Evolutionary conservation across 352 stramenopile genomes (phyloP).

Genomic region (Phytopythium mirpurense): DNA sequence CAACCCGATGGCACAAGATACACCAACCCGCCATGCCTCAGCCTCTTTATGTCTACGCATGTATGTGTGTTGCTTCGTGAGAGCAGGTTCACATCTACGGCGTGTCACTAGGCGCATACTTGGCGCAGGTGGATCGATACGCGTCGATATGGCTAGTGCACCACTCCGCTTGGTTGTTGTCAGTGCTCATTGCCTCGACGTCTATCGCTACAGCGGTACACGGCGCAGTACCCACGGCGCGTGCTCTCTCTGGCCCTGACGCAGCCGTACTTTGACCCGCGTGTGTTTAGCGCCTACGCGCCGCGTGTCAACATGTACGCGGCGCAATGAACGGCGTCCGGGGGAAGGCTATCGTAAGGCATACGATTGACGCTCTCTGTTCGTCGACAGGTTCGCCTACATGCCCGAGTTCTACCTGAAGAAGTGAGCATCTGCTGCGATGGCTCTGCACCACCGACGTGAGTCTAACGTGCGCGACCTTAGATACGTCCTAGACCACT

Average conservation of each 20-base stretch:
- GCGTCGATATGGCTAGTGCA: too few relatives aligned
- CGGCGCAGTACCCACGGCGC: slow-evolving; percentile 48
- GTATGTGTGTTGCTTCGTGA: background rate
- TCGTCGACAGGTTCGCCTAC: slow-evolving; percentile 35
- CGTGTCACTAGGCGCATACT: slow-evolving; percentile 60
- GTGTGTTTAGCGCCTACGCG: slow-evolving; percentile 30
- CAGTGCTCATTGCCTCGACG: background rate
- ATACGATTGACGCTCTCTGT: too few relatives aligned
- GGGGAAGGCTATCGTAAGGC: too few relatives aligned
- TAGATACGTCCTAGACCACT: slow-evolving; percentile 51
- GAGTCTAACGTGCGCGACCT: background rate
- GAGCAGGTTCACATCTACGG: slow-evolving; percentile 60
- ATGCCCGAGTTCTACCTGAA: slow-evolving; percentile 75
- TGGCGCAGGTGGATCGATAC: slow-evolving; percentile 42
- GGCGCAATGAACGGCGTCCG: too few relatives aligned
- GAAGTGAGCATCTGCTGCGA: slow-evolving; percentile 31
- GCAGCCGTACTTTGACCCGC: slow-evolving; percentile 58
- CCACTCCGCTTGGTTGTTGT: background rate
- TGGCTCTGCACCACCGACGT: too few relatives aligned
- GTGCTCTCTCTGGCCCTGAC: slow-evolving; percentile 59
- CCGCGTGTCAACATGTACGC: slow-evolving; percentile 53
- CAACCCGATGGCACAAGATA: too few relatives aligned
- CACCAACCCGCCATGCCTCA: too few relatives aligned
- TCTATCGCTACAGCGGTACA: slow-evolving; percentile 31
- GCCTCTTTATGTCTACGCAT: too few relatives aligned